Evolutionary conservation across 306 rosid genomes (phyloP).

Genomic region (Prunus mira): DNA sequence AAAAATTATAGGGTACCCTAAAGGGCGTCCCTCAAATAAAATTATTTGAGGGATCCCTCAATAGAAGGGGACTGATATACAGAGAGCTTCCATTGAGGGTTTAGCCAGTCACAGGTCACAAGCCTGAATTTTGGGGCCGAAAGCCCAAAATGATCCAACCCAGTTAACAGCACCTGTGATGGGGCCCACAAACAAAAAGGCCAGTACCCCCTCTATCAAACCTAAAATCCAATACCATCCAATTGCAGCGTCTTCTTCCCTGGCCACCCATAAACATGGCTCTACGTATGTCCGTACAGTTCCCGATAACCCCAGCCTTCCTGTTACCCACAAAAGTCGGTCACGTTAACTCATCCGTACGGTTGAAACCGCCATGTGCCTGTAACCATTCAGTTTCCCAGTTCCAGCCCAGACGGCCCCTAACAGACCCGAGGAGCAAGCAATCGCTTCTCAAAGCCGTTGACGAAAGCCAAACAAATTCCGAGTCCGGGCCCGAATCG

Average conservation of each 20-base stretch:
- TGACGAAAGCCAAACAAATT: constrained; percentile 54
- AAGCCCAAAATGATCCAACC: background rate
- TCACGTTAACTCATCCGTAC: background rate
- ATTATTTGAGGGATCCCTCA: too few relatives aligned
- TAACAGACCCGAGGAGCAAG: background rate
- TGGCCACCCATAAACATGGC: constrained; percentile 21
- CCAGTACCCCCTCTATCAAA: background rate
- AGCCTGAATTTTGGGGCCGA: background rate
- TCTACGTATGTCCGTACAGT: constrained; percentile 19
- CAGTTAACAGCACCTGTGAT: background rate
- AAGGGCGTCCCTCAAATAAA: too few relatives aligned
- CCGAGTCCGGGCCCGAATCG: constrained; percentile 34
- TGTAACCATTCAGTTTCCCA: background rate
- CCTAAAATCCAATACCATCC: constrained; percentile 21
- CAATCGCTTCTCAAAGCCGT: constrained; percentile 28
- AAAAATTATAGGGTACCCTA: too few relatives aligned
- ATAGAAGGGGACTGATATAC: too few relatives aligned
- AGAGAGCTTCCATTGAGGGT: too few relatives aligned
- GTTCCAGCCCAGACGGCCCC: background rate
- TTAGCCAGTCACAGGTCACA: background rate
- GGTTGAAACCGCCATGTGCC: constrained; percentile 17
- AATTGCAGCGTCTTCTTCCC: background rate
- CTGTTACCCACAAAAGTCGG: constrained; percentile 9
- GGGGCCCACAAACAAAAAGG: background rate
- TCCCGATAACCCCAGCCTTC: constrained; percentile 18